phyloP scores from a whole-genome alignment of 495 filamentous ascomycete genomes.

The Penicillium malachiteum region DNA sequence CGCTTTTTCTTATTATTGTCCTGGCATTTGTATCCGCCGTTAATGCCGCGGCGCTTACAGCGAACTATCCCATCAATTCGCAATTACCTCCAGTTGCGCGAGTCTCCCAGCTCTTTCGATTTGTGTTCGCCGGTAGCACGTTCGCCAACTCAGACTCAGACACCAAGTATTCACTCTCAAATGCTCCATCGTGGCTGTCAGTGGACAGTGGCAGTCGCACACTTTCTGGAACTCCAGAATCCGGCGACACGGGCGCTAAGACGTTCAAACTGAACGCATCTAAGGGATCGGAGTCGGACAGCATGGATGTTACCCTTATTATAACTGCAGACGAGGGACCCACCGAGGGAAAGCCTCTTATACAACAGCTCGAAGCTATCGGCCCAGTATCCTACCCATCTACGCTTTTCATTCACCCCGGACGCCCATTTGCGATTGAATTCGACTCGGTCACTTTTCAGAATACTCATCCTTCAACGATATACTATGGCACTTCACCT shows the following conservation, averaged over 20 bases:
- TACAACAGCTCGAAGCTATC: constrained; percentile 45
- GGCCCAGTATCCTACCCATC: constrained; percentile 48
- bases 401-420: constrained; percentile 46
- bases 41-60: constrained; percentile 41
- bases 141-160: constrained; percentile 54
- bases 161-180: constrained; percentile 61
- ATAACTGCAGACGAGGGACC: constrained; percentile 57
- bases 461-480: constrained; percentile 44
- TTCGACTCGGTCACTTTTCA: constrained; percentile 51
- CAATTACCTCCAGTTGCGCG: constrained; percentile 76
- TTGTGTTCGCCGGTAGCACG: constrained; percentile 66
- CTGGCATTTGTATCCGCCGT: constrained; percentile 35
- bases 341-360: constrained; percentile 43
- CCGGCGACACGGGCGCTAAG: constrained; percentile 53
- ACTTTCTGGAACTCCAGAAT: constrained; percentile 63
- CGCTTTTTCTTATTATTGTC: constrained; percentile 28
- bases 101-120: constrained; percentile 60
- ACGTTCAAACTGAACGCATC: constrained; percentile 60
- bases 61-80: constrained; percentile 70
- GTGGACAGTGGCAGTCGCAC: constrained; percentile 61
- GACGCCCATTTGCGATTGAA: constrained; percentile 41
- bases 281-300: constrained; percentile 56
- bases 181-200: constrained; percentile 67
- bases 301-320: constrained; percentile 60
- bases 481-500: constrained; percentile 74